Evolutionary conservation across 176 grass and related monocot species (phyloP).

Genomic region (bread wheat (Triticum aestivum)): DNA sequence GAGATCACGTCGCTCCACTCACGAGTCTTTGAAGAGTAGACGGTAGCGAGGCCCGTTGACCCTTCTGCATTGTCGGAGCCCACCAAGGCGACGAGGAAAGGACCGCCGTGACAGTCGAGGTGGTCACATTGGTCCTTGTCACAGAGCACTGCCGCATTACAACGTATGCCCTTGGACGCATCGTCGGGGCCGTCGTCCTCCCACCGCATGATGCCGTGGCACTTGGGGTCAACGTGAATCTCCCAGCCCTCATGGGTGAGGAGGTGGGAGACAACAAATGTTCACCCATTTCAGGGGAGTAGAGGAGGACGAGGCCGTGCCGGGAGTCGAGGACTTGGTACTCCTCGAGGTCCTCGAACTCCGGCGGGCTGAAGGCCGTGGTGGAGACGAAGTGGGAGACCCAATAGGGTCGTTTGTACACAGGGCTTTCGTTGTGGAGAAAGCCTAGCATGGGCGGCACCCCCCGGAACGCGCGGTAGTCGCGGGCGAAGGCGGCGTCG

Average conservation of each 20-base stretch:
- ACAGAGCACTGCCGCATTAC: not conserved
- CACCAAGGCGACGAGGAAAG: not conserved
- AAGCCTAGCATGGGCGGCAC: not conserved
- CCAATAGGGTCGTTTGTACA: no score
- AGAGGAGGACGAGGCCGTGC: not conserved
- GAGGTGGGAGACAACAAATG: not conserved
- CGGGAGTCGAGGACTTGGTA: not conserved
- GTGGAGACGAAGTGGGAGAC: not conserved
- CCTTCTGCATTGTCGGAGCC: not conserved
- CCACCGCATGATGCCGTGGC: not conserved
- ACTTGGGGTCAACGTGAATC: not conserved
- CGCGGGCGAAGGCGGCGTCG: not conserved
- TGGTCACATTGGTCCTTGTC: not conserved
- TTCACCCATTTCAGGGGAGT: not conserved
- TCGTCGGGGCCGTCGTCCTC: no score
- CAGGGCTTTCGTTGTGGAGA: not conserved
- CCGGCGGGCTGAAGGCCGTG: not conserved
- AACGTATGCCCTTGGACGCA: not conserved
- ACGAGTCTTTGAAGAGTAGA: not conserved
- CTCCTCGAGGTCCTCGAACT: not conserved
- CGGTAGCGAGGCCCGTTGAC: not conserved
- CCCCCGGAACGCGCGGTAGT: not conserved
- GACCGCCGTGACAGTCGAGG: not conserved
- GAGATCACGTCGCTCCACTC: not conserved
- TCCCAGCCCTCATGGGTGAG: not conserved